Base-by-base conservation (phyloP, 176 grass and related monocot species). In the Coix lacrymajobi region DNA sequence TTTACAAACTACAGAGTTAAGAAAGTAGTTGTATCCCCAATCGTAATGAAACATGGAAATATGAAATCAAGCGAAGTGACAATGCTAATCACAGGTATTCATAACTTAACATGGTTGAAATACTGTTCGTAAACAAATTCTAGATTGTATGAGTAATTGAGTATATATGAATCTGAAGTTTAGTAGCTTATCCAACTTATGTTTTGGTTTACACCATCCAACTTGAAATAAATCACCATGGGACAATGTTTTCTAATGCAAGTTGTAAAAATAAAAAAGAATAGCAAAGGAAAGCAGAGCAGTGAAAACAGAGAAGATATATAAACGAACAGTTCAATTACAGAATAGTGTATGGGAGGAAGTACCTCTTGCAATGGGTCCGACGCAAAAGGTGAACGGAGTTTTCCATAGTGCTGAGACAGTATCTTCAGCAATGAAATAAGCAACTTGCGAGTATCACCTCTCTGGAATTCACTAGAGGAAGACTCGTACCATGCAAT, bases 401-500 rank as follows among this genome's bases (percentile, higher is more conserved):
- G 92, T 75, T 98, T 98, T 73, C 96, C 96, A 89, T 95, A 98
- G 83, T 98, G 90, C 68, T 93, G 90, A 74, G 83, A 93, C 60
- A 88, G 79, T 81, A 98, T 91, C 89, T 98, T 98, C 40, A 98
- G 85, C 81, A 98, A 83, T 7, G 79, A 91, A 89, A 91, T 81
- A 69, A 95, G 88, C 73, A 98, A 64, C 60, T 85, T 98, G 62
- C 88, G 77, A 91, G 69, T 81, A 85, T 95, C 75, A 15, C 82
- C 89, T 88, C 92, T 69, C 46, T 91, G 88, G 80, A 94, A 91
- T 63, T 95, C 90, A 62, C n/a, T n/a, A n/a, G n/a, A n/a, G n/a
- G 88, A 72, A 52, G 88, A 92, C 28, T 93, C 90, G 39, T 82
- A 95, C 58, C 87, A 56, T 52, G 19, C 30, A 6, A 88, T 87